Evolutionary conservation across 495 filamentous ascomycete species (phyloP), one percentile per base, ranked within the genome.

Genomic region (Neurospora sp.): DNA sequence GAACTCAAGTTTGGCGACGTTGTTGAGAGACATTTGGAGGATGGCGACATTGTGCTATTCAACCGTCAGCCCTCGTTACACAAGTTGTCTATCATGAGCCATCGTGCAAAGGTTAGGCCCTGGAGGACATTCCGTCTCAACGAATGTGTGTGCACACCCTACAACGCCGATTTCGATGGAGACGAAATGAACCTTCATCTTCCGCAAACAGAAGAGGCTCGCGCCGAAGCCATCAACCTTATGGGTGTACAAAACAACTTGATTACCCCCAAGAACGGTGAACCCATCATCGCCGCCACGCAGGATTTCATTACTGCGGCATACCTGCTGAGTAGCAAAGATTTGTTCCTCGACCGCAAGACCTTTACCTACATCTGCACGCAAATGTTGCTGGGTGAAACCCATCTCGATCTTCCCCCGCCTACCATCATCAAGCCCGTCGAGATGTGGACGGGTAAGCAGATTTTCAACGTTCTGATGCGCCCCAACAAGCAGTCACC

Each of bases 101-200:
- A 99, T 83, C 90, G 90, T 77, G 96, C 90, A 73, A 97, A 96
- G 79, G 89, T 99, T 69, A 91, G 96, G 69, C 96, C 95, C 7
- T 95, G 97, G 89, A 90, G 95, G 79, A 99, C 96, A 0, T 98
- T 99, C 82, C 91, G 96, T 66, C 86, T 99, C 70, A 99, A 99
- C 79, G 96, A 99, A 79, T 98, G 96, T 88, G 96, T 96, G 8
- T 99, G 96, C 79, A 95, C 93, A 59, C 96, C 96, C 10, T 99
- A 99, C 85, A 99, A 99, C 82, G 96, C 96, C 74, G 96, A 99
- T 90, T 99, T 99, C 79, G 96, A 99, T 79, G 96, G 96, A 75
- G 96, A 99, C 82, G 96, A 99, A 83, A 99, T 99, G 96, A 99
- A 99, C 79, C 88, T 99, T 82, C 96, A 99, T 86, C 96, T 99